These are phyloP conservation scores for Teunomyces pallodes DNA, from an alignment of 805 yeast genomes.

Conservation along the genomic window DNA sequence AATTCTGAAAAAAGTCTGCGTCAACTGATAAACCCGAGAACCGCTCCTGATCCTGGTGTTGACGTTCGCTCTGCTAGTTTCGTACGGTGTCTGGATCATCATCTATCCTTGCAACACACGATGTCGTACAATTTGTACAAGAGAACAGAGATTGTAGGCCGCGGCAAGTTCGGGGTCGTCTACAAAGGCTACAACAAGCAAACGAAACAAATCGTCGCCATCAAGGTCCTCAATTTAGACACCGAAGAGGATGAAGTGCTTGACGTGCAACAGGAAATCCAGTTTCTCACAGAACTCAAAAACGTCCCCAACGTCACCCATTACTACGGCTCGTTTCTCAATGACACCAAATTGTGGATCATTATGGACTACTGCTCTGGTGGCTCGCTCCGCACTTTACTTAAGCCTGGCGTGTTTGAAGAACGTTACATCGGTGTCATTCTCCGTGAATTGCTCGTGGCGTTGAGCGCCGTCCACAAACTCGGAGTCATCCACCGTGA, in stretches of 20 bases:
- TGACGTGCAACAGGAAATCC: slow-evolving; percentile 92
- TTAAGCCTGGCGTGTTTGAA: slow-evolving; percentile 84
- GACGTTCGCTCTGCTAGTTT: too few species aligned
- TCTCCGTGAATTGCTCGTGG: slow-evolving; percentile 75
- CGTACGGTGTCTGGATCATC: too few species aligned
- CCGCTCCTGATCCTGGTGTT: not conserved
- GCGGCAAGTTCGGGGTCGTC: slow-evolving; percentile 96
- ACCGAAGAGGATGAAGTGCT: slow-evolving; percentile 91
- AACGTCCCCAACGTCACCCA: slow-evolving; percentile 89
- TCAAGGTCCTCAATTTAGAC: slow-evolving; percentile 88
- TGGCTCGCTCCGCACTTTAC: slow-evolving; percentile 83
- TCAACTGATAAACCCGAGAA: not conserved
- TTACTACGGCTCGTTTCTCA: slow-evolving; percentile 83
- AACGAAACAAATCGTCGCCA: slow-evolving; percentile 82
- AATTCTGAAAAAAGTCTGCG: not conserved
- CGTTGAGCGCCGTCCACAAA: slow-evolving; percentile 76
- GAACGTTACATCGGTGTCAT: slow-evolving; percentile 83
- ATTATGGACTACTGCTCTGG: slow-evolving; percentile 98
- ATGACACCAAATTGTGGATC: slow-evolving; percentile 93
- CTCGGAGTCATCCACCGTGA: slow-evolving; percentile 95
- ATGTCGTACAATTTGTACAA: slow-evolving; percentile 41
- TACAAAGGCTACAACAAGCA: slow-evolving; percentile 76
- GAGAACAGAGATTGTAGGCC: slow-evolving; percentile 87
- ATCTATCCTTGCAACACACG: too few species aligned
- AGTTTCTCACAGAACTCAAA: slow-evolving; percentile 77